phyloP scores from a whole-genome alignment of 2,329 filamentous ascomycete species.

The Penicillium sp. region DNA sequence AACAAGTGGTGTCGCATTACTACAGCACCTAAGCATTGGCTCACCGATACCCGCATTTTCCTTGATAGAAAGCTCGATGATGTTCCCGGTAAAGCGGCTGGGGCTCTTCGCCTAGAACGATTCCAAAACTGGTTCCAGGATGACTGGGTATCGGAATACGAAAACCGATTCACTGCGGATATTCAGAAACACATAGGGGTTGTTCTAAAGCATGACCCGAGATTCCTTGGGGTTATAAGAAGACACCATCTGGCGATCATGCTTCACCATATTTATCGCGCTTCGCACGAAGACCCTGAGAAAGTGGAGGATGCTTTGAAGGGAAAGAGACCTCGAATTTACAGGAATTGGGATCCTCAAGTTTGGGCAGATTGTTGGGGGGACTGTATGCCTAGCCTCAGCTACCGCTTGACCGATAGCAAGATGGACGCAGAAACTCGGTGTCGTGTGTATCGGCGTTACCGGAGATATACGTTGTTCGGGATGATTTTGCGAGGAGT shows the following conservation, averaged over 20 bases:
- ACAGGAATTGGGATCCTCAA: not conserved
- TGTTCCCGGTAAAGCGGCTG: not conserved
- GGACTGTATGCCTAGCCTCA: not conserved
- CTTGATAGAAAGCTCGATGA: not conserved
- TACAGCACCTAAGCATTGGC: not conserved
- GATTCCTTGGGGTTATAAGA: rapidly evolving
- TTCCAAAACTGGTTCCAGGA: not conserved
- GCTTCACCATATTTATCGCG: not conserved
- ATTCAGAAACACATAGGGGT: not conserved
- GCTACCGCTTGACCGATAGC: not conserved
- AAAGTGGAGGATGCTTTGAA: not conserved
- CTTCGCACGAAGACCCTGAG: not conserved
- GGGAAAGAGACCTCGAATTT: rapidly evolving
- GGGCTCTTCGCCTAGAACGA: not conserved
- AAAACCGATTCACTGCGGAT: not conserved
- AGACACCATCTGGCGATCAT: not conserved
- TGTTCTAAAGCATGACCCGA: not conserved
- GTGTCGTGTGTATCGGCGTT: no score
- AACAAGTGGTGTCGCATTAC: not conserved
- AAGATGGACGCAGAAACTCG: no score
- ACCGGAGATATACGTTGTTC: no score
- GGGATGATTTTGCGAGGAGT: no score
- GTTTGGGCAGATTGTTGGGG: not conserved
- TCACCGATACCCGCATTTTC: not conserved
- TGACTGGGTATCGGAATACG: not conserved